A percentile compares a stretch with the other conserved stretches of the same genome.
Evolutionary conservation across 106 monocot species (phyloP).

Genomic region (Amphibolis antarctica): DNA sequence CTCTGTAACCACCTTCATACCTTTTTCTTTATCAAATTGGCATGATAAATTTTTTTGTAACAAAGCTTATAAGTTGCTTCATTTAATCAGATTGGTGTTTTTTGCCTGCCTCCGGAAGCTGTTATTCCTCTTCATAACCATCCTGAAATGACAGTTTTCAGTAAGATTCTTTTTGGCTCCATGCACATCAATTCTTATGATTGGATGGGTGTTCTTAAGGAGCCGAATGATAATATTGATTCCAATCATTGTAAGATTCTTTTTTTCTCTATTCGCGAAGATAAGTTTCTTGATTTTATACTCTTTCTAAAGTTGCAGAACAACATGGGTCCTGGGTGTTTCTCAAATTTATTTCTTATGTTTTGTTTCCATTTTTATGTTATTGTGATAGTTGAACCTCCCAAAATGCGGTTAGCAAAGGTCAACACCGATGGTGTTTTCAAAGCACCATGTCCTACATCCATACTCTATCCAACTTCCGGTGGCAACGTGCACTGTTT

Average conservation of each 20-base stretch:
- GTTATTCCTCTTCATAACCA: conserved; percentile 87
- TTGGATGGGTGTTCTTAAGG: conserved; percentile 34
- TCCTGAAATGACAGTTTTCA: conserved; percentile 94
- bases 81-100: conserved; percentile 55
- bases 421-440: conserved; percentile 43
- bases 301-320: neutral
- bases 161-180: conserved; percentile 75
- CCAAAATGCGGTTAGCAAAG: conserved; percentile 38
- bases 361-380: neutral
- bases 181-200: conserved; percentile 91
- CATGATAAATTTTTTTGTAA: neutral
- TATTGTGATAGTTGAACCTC: conserved; percentile 12
- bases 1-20: conserved; percentile 12
- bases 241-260: conserved; percentile 13
- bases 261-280: neutral
- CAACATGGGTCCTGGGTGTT: no score
- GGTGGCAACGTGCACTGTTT: conserved; percentile 92
- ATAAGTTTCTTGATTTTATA: neutral
- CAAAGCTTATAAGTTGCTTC: neutral
- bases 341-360: neutral
- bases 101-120: conserved; percentile 56
- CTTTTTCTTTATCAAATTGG: neutral
- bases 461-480: conserved; percentile 63
- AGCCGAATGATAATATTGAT: neutral
- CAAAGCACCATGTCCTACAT: conserved; percentile 59